Percentiles rank a stretch among this genome's conserved stretches.
Evolutionary conservation across 768 basidiomycete species (phyloP).

Genomic region (Dacryopinax spathularia): DNA sequence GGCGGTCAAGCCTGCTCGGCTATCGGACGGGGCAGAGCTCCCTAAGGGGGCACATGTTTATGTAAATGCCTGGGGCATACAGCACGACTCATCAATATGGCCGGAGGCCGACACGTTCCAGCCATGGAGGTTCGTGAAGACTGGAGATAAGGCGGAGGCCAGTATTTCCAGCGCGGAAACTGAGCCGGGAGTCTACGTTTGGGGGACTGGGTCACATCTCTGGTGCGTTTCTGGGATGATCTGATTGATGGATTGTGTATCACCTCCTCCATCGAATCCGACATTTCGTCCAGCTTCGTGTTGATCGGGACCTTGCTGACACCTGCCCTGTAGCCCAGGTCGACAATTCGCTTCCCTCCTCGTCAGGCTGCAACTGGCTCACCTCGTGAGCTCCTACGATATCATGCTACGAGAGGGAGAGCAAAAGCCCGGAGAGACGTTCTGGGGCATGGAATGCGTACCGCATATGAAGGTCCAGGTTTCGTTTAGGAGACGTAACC

Average conservation of each 20-base stretch:
- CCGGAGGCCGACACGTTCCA: constrained; percentile 12
- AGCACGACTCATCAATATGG: constrained; percentile 12
- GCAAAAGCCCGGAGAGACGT: constrained; percentile 23
- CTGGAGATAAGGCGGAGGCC: not conserved
- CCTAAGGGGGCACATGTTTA: constrained; percentile 18
- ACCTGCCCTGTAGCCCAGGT: constrained; percentile 24
- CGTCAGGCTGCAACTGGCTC: constrained; percentile 33
- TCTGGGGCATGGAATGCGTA: constrained; percentile 14
- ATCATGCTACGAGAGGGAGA: constrained; percentile 15
- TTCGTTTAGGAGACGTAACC: constrained; percentile 8
- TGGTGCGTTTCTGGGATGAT: not conserved
- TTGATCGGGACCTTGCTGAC: not conserved
- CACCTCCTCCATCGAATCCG: too few relatives aligned
- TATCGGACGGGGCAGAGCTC: constrained; percentile 13
- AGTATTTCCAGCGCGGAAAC: not conserved
- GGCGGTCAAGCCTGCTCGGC: constrained; percentile 12
- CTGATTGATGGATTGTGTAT: too few relatives aligned
- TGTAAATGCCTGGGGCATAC: constrained; percentile 10
- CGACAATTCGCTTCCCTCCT: constrained; percentile 35
- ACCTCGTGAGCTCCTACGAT: constrained; percentile 30
- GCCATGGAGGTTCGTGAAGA: constrained; percentile 11
- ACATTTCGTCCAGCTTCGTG: too few relatives aligned
- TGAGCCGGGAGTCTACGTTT: not conserved
- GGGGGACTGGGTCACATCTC: not conserved
- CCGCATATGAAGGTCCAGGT: constrained; percentile 24